Evolutionary conservation across 306 rosid species (phyloP), one percentile per base, ranked within the genome.

Genomic region (Pueraria montana): DNA sequence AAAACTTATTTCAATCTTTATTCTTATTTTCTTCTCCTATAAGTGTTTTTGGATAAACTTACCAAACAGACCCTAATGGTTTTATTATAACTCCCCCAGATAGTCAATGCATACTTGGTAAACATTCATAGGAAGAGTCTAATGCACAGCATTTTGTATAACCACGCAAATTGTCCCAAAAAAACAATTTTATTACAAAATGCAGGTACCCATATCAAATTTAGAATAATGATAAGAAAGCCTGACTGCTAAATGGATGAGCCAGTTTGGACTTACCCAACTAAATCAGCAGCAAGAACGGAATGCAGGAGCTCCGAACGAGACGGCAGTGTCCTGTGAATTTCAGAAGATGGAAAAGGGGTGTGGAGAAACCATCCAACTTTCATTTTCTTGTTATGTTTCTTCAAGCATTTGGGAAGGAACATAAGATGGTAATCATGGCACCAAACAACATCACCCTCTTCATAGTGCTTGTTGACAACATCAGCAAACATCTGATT

Each of bases 281-380:
- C 98, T 74, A 94, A 81, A 88, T 94, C 98, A 75, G 98, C 98
- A 10, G 97, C 95, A 67, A 94, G 98, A 82, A 94, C 98, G 2
- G 97, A 83, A 70, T 77, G 97, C 88, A 94, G 86, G 27, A 94
- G 92, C 78, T 94, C 98, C 40, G 94, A 91, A 16, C 98, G 92
- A 68, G 98, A 94, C 17, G 98, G 98, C 82, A 94, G 85, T 43
- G 98, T 94, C 89, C 95, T 87, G 72, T 92, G 92, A 86, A 94
- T 94, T 89, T 94, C 98, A 17, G 98, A 94, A 62, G 98, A 94
- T 58, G 98, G 98, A 79, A 94, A 94, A 12, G 98, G 98, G 46
- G 98, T 94, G 85, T 94, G 98, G 48, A 94, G 94, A 88, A 94
- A 94, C 98, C 98, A 94, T 23, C 98, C 98, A 59, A 94, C 98